phyloP scores from a whole-genome alignment of 2,329 filamentous ascomycete species.

The Hirsutella thompsonii region DNA sequence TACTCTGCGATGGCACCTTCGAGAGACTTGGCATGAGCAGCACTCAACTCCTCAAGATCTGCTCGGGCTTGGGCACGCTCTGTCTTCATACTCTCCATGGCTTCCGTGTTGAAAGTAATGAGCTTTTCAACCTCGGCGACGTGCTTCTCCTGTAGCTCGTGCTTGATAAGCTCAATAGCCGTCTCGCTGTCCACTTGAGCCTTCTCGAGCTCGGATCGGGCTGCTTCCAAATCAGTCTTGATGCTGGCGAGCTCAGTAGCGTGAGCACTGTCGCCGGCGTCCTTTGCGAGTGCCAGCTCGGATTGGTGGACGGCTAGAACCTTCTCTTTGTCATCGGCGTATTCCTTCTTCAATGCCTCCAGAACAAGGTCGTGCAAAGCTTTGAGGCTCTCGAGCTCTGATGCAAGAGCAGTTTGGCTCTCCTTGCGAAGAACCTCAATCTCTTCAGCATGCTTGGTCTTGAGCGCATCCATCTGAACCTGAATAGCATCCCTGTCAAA shows the following conservation, averaged over 20 bases:
- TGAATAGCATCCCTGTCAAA: slow-evolving; percentile 35
- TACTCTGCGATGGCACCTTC: slow-evolving; percentile 28
- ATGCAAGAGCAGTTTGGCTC: slow-evolving; percentile 23
- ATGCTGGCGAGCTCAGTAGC: slow-evolving; percentile 18
- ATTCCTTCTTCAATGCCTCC: slow-evolving; percentile 27
- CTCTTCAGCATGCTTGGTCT: slow-evolving; percentile 39
- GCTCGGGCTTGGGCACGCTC: slow-evolving; percentile 23
- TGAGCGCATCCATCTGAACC: slow-evolving; percentile 39
- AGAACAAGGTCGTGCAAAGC: slow-evolving; percentile 29
- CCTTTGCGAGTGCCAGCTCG: slow-evolving; percentile 17
- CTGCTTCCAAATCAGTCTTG: slow-evolving; percentile 19
- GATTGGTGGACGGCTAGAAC: slow-evolving; percentile 16
- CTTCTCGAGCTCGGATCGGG: slow-evolving; percentile 30
- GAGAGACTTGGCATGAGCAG: slow-evolving; percentile 22
- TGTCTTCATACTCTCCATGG: slow-evolving; percentile 25
- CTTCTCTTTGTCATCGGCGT: slow-evolving; percentile 23
- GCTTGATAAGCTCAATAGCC: slow-evolving; percentile 30
- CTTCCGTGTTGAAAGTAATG: slow-evolving; percentile 26
- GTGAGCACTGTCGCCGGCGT: slow-evolving; percentile 14
- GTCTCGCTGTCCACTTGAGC: slow-evolving; percentile 28
- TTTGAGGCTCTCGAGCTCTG: slow-evolving; percentile 29
- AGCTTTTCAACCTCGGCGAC: slow-evolving; percentile 35
- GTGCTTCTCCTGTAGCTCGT: slow-evolving; percentile 31
- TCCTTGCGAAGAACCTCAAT: slow-evolving; percentile 30
- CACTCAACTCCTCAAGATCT: slow-evolving; percentile 30